Evolutionary conservation across 2,329 filamentous ascomycete species (phyloP).

Genomic region (Akanthomyces lecanii): DNA sequence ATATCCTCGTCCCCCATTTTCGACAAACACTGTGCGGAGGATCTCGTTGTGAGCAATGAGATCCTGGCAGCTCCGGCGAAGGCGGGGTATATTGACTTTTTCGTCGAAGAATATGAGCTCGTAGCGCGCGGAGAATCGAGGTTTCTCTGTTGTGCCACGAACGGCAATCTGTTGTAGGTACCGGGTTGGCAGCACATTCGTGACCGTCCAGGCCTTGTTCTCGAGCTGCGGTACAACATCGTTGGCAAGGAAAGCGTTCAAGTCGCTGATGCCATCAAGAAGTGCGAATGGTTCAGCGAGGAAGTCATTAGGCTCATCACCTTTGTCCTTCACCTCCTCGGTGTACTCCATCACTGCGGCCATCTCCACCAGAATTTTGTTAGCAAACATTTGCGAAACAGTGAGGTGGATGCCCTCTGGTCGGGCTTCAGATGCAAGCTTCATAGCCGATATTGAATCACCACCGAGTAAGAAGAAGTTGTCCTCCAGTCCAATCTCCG

Average conservation of each 20-base stretch:
- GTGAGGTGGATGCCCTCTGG: conserved; percentile 44
- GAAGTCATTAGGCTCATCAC: conserved; percentile 24
- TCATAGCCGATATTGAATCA: conserved; percentile 59
- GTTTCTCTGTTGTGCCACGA: conserved; percentile 51
- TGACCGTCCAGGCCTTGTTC: conserved; percentile 46
- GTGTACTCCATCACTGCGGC: conserved; percentile 43
- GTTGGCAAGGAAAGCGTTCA: conserved; percentile 41
- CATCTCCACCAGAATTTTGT: conserved; percentile 47
- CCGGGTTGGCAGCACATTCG: conserved; percentile 54
- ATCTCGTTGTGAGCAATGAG: conserved; percentile 60
- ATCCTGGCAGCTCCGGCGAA: conserved; percentile 48
- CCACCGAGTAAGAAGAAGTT: conserved; percentile 59
- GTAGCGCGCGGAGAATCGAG: conserved; percentile 60
- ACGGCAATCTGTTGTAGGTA: conserved; percentile 58
- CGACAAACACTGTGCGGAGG: conserved; percentile 61
- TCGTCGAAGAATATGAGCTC: conserved; percentile 59
- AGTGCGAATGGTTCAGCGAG: conserved; percentile 46
- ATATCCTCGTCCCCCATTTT: conserved; percentile 43
- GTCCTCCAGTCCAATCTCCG: conserved; percentile 49
- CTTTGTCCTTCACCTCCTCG: conserved; percentile 16
- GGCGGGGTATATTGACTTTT: conserved; percentile 42
- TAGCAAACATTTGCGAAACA: conserved; percentile 53
- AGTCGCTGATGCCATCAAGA: conserved; percentile 36
- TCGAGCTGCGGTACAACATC: conserved; percentile 48
- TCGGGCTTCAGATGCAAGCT: conserved; percentile 52